Percentiles rank a stretch among this genome's conserved stretches.
These are phyloP conservation scores for Ganoderma sinense DNA, from an alignment of 1,284 basidiomycete species.

Conservation along the genomic window DNA sequence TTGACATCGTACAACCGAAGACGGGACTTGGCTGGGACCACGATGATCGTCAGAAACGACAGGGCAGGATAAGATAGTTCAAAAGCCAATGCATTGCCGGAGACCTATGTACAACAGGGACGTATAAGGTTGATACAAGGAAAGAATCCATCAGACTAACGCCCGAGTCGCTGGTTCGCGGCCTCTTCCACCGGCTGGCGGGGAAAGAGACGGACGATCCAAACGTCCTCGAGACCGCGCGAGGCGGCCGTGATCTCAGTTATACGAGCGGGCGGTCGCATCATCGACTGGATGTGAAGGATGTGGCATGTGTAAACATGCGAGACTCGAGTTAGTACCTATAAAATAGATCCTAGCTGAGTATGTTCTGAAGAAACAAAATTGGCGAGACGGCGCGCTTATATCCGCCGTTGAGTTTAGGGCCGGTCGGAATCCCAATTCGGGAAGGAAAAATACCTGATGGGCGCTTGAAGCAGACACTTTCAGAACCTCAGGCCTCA, in stretches of 20 bases:
- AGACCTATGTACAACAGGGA: not conserved
- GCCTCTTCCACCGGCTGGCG: slow-evolving; percentile 21
- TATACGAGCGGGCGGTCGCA: slow-evolving; percentile 71
- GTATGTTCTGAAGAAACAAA: slow-evolving; percentile 75
- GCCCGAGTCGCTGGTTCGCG: slow-evolving; percentile 29
- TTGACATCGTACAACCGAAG: no score
- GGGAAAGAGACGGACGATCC: slow-evolving; percentile 18
- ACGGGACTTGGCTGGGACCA: no score
- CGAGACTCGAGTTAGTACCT: slow-evolving; percentile 90
- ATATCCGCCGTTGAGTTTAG: slow-evolving; percentile 40
- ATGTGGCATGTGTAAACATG: slow-evolving; percentile 87
- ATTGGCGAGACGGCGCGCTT: slow-evolving; percentile 50
- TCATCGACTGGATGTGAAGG: slow-evolving; percentile 86
- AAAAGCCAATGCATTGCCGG: not conserved
- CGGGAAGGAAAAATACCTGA: not conserved
- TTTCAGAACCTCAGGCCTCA: no score
- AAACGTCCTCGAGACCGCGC: slow-evolving; percentile 28
- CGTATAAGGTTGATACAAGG: not conserved
- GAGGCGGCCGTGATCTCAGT: slow-evolving; percentile 53
- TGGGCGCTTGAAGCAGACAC: no score
- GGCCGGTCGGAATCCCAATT: slow-evolving; percentile 12
- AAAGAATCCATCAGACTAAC: slow-evolving; percentile 26
- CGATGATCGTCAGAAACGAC: no score
- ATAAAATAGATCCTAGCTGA: slow-evolving; percentile 90
- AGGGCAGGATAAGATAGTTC: not conserved